Conservation (phyloP, 768 basidiomycete genomes). For the Phaeolepiota aurea region DNA sequence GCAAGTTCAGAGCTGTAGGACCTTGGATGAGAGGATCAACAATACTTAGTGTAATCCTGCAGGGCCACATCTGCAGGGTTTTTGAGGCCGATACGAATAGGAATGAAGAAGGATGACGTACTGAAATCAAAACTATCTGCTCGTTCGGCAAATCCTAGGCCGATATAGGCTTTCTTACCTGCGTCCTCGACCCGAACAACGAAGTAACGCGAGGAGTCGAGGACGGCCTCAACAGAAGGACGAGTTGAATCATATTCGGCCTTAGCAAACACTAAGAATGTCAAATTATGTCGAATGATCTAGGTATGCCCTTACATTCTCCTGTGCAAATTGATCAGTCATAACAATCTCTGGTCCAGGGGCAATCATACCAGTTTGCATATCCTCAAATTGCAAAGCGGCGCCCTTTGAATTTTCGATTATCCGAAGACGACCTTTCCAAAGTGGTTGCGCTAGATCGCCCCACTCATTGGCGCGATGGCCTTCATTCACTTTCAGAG, state of each 20-base stretch:
- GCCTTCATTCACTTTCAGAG: conserved; percentile 79
- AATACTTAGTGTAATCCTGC: conserved; percentile 80
- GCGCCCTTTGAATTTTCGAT: conserved; percentile 68
- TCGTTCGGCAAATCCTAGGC: conserved; percentile 86
- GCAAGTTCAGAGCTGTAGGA: conserved; percentile 7
- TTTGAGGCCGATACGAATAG: conserved; percentile 1
- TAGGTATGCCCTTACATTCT: conserved; percentile 46
- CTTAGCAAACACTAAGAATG: conserved; percentile 69
- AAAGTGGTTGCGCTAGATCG: conserved; percentile 71
- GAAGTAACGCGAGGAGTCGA: conserved; percentile 94
- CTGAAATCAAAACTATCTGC: conserved; percentile 90
- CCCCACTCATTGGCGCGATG: conserved; percentile 94
- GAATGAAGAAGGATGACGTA: conserved; percentile 8
- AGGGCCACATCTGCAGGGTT: conserved; percentile 60
- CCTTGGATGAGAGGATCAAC: conserved; percentile 2
- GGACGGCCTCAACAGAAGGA: conserved; percentile 88
- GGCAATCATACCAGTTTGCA: conserved; percentile 50
- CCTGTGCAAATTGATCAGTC: conserved; percentile 26
- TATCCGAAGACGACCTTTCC: conserved; percentile 88
- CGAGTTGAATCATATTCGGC: conserved; percentile 72
- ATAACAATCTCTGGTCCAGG: neutral
- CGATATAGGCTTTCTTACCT: conserved; percentile 86
- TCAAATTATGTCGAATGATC: conserved; percentile 10
- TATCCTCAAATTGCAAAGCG: conserved; percentile 73
- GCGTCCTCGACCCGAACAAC: conserved; percentile 85